Evolutionary conservation across 306 rosid species (phyloP).

Genomic region (Oxytropis ochrocephala): DNA sequence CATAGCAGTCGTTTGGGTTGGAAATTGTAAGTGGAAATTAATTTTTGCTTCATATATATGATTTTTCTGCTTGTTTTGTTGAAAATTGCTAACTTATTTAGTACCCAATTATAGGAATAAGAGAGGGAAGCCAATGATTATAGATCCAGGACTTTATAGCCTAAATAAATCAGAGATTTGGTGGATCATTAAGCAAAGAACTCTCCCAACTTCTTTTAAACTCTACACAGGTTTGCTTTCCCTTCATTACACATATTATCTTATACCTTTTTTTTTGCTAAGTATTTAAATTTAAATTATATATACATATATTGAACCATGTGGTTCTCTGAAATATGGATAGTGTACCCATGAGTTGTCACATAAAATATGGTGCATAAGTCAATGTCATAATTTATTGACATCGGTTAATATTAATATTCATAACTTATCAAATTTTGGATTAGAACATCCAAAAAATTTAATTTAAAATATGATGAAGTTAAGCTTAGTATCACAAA

Average conservation of each 20-base stretch:
- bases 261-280: not conserved
- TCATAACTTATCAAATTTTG: not conserved
- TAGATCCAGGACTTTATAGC: slow-evolving; percentile 83
- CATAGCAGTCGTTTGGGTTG: slow-evolving; percentile 85
- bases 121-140: slow-evolving; percentile 78
- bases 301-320: not conserved
- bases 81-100: not conserved
- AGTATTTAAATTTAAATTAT: not conserved
- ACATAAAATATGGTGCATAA: slow-evolving; percentile 12
- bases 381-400: slow-evolving; percentile 17
- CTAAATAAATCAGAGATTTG: slow-evolving; percentile 84
- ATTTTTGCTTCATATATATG: not conserved
- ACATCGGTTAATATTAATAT: not conserved
- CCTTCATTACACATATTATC: not conserved
- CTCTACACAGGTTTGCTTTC: slow-evolving; percentile 79
- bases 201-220: slow-evolving; percentile 76
- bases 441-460: not conserved
- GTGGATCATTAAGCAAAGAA: slow-evolving; percentile 79
- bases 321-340: slow-evolving; percentile 30
- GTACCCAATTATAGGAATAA: slow-evolving; percentile 51
- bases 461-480: not conserved
- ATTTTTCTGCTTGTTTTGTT: not conserved
- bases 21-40: slow-evolving; percentile 47
- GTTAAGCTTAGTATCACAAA: not conserved
- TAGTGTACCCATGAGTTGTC: not conserved